Base-by-base conservation (phyloP, 345 rosid species). In the Camelina sativa region DNA sequence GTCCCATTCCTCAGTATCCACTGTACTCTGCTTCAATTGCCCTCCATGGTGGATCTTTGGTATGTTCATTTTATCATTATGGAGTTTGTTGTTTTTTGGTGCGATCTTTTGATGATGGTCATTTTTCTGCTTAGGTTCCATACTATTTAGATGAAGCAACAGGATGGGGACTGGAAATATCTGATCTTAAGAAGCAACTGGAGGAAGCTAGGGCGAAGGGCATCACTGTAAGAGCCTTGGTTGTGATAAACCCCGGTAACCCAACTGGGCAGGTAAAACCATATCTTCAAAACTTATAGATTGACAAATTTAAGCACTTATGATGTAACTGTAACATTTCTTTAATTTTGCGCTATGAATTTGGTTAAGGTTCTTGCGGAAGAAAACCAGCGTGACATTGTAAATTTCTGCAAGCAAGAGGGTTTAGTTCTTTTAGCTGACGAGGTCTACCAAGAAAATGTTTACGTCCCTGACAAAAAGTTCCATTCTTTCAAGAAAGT, bases 1-100 rank as follows among this genome's bases (percentile, higher is more conserved):
- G 97, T 48, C 98, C 97, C 30, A 93, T 93, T 81, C 98, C 98
- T 76, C 98, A 89, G 85, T 93, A 91, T 61, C 97, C 97, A 23
- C 75, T 90, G 74, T 94, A 94, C 85, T 91, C 97, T 62, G 98
- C 98, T 69, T 91, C 96, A 40, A 87, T 94, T 76, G 81, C 89
- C 66, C 96, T 94, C 48, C 91, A 90, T 78, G 98, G 97, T 69
- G 98, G 98, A 65, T 80, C 91, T 69, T 73, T 94, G 85, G 98
- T 94, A 86, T 69, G 88, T 28, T 58, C 43, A 66, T 58, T 13
- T 23, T 1, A 34, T 25, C 57, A 30, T 9, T 15, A 30, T 20
- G 64, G 30, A 22, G 2, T 51, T 17, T 11, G 3, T 23, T n/a
- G 19, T 8, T 16, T 22, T 11, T 30, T 43, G 25, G 40, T 2